A percentile compares a stretch with the other conserved stretches of the same genome.
These are phyloP conservation scores for Kwoniella sp. DNA, from an alignment of 768 basidiomycete genomes.

Conservation along the genomic window DNA sequence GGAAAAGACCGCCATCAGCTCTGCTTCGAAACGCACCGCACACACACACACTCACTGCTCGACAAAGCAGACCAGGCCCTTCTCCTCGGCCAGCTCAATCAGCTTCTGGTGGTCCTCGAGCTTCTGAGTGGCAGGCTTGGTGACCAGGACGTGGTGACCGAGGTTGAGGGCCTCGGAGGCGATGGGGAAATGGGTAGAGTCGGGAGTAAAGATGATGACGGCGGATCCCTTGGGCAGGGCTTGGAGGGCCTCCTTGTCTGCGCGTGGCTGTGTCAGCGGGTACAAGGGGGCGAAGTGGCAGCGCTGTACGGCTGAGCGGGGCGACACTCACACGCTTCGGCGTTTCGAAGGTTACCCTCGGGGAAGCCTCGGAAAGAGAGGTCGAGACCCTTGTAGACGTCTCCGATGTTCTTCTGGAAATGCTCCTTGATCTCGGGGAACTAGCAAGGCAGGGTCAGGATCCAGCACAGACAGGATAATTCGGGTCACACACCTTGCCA, in stretches of 20 bases:
- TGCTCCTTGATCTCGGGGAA: constrained; percentile 81
- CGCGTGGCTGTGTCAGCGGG: background rate
- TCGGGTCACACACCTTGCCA: constrained; percentile 51
- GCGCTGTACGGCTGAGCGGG: too few relatives aligned
- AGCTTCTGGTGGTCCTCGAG: constrained; percentile 76
- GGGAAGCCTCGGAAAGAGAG: constrained; percentile 79
- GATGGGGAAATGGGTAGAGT: constrained; percentile 83
- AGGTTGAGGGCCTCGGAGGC: constrained; percentile 79
- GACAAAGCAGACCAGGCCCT: constrained; percentile 84
- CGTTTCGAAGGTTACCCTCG: constrained; percentile 62
- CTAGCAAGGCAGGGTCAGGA: constrained; percentile 46
- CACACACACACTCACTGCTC: constrained; percentile 65
- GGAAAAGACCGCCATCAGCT: constrained; percentile 4
- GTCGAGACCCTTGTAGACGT: constrained; percentile 83
- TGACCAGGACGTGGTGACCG: constrained; percentile 81
- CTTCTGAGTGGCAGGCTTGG: constrained; percentile 85
- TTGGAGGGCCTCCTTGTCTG: constrained; percentile 56
- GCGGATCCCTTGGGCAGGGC: constrained; percentile 73
- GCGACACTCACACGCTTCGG: constrained; percentile 69
- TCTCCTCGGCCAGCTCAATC: constrained; percentile 68
- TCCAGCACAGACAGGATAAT: background rate
- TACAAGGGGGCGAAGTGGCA: too few relatives aligned
- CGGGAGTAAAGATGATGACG: constrained; percentile 90
- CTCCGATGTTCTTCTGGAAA: constrained; percentile 72
- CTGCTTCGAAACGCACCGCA: too few relatives aligned